phyloP scores from a whole-genome alignment of 305 asterid species.

The Lippia alba region DNA sequence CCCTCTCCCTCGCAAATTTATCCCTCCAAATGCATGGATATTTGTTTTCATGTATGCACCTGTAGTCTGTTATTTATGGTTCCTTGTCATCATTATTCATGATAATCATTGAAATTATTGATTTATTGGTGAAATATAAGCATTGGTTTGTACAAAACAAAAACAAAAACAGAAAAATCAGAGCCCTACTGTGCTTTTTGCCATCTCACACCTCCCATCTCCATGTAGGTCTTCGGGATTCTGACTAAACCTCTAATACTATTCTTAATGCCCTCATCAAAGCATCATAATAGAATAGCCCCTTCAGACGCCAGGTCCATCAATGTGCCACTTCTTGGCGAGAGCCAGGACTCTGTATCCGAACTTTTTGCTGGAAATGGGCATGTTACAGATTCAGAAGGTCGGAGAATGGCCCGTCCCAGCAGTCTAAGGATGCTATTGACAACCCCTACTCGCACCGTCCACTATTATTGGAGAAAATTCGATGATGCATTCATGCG shows the following conservation, averaged over 20 bases:
- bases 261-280: conserved; percentile 61
- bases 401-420: conserved; percentile 40
- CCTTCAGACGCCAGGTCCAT: conserved; percentile 66
- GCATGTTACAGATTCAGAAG: conserved; percentile 25
- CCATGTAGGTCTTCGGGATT: conserved; percentile 62
- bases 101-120: too few relatives aligned
- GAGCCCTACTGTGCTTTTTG: too few relatives aligned
- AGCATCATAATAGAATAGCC: conserved; percentile 34
- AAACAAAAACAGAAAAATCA: too few relatives aligned
- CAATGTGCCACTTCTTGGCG: conserved; percentile 55
- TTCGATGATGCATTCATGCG: conserved; percentile 70
- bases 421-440: conserved; percentile 56
- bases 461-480: conserved; percentile 72
- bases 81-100: too few relatives aligned
- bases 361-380: conserved; percentile 45
- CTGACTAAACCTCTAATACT: conserved; percentile 81
- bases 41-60: too few relatives aligned
- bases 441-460: conserved; percentile 60
- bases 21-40: too few relatives aligned
- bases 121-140: too few relatives aligned
- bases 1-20: too few relatives aligned
- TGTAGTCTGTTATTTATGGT: too few relatives aligned
- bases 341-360: conserved; percentile 50
- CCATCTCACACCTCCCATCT: neutral
- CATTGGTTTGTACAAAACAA: too few relatives aligned